Percentiles rank a stretch among this genome's conserved stretches.
These are phyloP conservation scores for Blepharisma japonicum DNA, from an alignment of 73 alveolate genomes.

Conservation along the genomic window DNA sequence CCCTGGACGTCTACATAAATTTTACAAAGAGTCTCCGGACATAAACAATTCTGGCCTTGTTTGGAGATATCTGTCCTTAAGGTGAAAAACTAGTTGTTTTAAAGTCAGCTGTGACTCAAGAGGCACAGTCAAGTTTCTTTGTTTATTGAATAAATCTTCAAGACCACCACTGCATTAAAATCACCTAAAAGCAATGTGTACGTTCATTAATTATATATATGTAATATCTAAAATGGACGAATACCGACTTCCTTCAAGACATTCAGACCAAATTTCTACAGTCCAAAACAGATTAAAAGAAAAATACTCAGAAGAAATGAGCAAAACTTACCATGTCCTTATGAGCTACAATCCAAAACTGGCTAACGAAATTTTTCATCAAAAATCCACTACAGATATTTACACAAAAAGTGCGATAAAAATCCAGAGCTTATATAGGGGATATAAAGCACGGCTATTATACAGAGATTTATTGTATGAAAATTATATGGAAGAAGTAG, in stretches of 20 bases:
- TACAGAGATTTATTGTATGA: not conserved
- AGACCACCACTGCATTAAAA: conserved; percentile 28
- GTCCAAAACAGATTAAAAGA: not conserved
- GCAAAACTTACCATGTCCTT: not conserved
- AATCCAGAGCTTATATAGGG: not conserved
- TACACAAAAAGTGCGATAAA: not conserved
- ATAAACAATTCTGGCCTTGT: conserved; percentile 60
- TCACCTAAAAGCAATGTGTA: conserved; percentile 9
- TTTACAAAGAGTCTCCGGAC: conserved; percentile 34
- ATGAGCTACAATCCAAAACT: not conserved
- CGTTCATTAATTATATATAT: not conserved
- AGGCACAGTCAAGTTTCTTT: not conserved
- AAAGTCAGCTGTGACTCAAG: conserved; percentile 21
- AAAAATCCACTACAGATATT: no score
- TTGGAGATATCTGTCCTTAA: conserved; percentile 7
- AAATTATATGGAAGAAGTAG: not conserved
- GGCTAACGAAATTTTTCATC: not conserved
- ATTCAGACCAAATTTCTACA: no score
- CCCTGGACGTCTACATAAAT: conserved; percentile 75
- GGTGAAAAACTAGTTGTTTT: conserved; percentile 20
- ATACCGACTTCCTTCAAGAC: no score
- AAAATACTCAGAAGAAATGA: not conserved
- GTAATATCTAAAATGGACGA: no score
- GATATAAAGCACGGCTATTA: not conserved
- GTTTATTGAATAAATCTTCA: conserved; percentile 14